Percentiles rank a stretch among this genome's conserved stretches.
phyloP scores from a whole-genome alignment of 1,139 yeast genomes.

The Hemisphaericaspora subhashii region DNA sequence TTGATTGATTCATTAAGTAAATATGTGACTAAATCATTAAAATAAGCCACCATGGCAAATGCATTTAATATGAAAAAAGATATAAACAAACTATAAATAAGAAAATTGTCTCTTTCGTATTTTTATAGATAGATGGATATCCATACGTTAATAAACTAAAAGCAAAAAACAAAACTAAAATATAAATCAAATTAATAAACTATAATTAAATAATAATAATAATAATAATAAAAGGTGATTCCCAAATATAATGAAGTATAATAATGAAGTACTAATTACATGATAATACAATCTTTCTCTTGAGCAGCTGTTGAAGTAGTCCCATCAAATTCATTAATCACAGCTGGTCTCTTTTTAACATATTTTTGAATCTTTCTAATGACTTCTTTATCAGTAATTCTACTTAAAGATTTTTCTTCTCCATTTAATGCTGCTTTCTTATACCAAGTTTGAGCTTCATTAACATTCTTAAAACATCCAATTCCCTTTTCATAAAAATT shows the following conservation, averaged over 20 bases:
- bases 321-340: conserved; percentile 6
- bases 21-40: too few relatives aligned
- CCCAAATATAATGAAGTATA: neutral
- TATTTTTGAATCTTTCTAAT: conserved; percentile 32
- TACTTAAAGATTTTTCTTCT: conserved; percentile 59
- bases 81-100: too few relatives aligned
- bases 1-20: too few relatives aligned
- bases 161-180: too few relatives aligned
- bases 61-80: too few relatives aligned
- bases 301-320: conserved; percentile 22
- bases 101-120: too few relatives aligned
- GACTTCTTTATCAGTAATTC: conserved; percentile 35
- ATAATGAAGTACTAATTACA: conserved; percentile 22
- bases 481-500: conserved; percentile 85
- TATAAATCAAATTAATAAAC: too few relatives aligned
- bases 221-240: neutral
- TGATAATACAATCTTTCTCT: conserved; percentile 47
- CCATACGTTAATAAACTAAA: too few relatives aligned
- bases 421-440: conserved; percentile 72
- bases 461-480: conserved; percentile 66
- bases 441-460: conserved; percentile 74
- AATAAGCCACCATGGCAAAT: too few relatives aligned
- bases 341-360: conserved; percentile 24
- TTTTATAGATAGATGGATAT: too few relatives aligned
- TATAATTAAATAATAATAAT: neutral